Percentiles rank a stretch among this genome's conserved stretches.
phyloP scores from a whole-genome alignment of 352 stramenopile species.

The Aphanomyces invadans region DNA sequence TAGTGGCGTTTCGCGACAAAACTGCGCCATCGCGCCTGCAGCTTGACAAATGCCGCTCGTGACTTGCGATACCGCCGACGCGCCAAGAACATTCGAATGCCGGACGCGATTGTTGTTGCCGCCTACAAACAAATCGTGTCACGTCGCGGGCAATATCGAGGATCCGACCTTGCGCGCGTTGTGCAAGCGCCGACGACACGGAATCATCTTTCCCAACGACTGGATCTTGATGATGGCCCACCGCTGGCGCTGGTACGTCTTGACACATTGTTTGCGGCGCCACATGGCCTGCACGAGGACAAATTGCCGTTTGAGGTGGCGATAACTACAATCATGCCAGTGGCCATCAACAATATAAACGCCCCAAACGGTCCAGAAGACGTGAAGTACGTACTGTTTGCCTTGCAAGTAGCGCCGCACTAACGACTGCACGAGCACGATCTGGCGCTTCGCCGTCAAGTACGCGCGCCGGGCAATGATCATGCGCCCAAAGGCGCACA shows the following conservation, averaged over 20 bases:
- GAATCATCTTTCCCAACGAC: constrained; percentile 56
- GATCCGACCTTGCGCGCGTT: constrained; percentile 33
- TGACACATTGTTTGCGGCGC: constrained; percentile 51
- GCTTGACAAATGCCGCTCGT: constrained; percentile 49
- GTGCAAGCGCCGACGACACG: constrained; percentile 45
- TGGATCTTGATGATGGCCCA: constrained; percentile 59
- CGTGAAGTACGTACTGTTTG: constrained; percentile 43
- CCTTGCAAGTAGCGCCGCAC: constrained; percentile 67
- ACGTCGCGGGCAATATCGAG: background rate
- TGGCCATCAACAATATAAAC: background rate
- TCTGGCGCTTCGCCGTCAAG: constrained; percentile 46
- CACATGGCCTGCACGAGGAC: constrained; percentile 74
- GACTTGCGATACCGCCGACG: constrained; percentile 53
- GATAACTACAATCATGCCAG: constrained; percentile 2
- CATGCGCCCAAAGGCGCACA: constrained; percentile 78
- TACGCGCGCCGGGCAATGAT: constrained; percentile 65
- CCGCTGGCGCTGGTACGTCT: constrained; percentile 47
- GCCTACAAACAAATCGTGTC: constrained; percentile 25
- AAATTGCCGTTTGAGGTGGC: constrained; percentile 35
- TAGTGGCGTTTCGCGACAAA: constrained; percentile 61
- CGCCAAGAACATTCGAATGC: constrained; percentile 63
- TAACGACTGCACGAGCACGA: constrained; percentile 71
- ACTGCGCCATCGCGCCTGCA: constrained; percentile 61
- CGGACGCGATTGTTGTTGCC: constrained; percentile 54
- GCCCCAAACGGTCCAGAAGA: background rate